A percentile compares a stretch with the other conserved stretches of the same genome.
Evolutionary conservation across 2,329 filamentous ascomycete genomes (phyloP).

Genomic region (Coniochaeta ligniaria): DNA sequence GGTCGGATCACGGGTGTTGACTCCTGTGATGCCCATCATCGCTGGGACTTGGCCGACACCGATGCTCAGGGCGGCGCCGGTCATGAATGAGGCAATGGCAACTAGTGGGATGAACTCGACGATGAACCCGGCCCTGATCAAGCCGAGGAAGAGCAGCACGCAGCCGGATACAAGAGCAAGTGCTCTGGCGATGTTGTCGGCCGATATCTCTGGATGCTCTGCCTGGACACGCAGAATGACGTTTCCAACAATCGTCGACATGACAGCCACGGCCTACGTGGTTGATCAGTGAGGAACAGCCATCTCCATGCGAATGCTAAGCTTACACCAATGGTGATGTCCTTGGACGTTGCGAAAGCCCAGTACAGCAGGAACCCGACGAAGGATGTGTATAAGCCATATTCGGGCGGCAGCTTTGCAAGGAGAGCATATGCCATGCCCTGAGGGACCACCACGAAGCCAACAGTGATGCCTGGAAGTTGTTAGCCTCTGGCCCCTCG

Average conservation of each 20-base stretch:
- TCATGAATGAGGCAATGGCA: slow-evolving; percentile 43
- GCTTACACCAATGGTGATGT: slow-evolving; percentile 67
- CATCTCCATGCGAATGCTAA: neutral
- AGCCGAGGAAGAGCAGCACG: slow-evolving; percentile 35
- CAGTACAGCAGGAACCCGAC: slow-evolving; percentile 75
- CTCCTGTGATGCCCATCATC: slow-evolving; percentile 31
- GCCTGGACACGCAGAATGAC: slow-evolving; percentile 31
- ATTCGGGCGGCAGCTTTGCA: slow-evolving; percentile 60
- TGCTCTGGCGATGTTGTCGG: slow-evolving; percentile 33
- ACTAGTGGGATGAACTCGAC: slow-evolving; percentile 44
- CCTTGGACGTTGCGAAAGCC: slow-evolving; percentile 79
- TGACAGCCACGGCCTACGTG: slow-evolving; percentile 46
- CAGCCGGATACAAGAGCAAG: slow-evolving; percentile 37
- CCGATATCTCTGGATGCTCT: slow-evolving; percentile 21
- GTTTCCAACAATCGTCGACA: slow-evolving; percentile 42
- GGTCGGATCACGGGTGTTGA: slow-evolving; percentile 37
- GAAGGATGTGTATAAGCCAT: slow-evolving; percentile 75
- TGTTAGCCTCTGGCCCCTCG: neutral
- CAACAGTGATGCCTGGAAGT: slow-evolving; percentile 51
- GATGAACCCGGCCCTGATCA: slow-evolving; percentile 40
- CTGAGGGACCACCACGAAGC: slow-evolving; percentile 45
- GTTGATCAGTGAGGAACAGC: neutral
- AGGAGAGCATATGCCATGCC: slow-evolving; percentile 74
- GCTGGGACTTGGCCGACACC: slow-evolving; percentile 38
- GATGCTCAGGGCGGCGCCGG: slow-evolving; percentile 42